Percentiles rank a stretch among this genome's conserved stretches.
These are phyloP conservation scores for Exophiala aquamarina DNA, from an alignment of 2,329 filamentous ascomycete species.

Conservation along the genomic window DNA sequence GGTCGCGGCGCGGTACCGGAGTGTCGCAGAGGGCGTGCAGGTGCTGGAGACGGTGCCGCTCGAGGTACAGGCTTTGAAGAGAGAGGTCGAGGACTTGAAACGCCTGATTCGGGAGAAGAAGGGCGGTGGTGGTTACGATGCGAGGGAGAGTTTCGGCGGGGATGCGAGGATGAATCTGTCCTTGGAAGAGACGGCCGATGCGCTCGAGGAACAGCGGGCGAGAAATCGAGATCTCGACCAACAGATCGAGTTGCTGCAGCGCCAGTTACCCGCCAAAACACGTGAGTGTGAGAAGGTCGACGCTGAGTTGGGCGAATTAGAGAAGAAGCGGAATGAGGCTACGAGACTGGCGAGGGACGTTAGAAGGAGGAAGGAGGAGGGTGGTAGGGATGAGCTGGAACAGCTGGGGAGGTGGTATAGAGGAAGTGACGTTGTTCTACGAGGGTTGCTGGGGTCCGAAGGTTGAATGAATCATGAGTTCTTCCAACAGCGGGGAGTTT, in stretches of 20 bases:
- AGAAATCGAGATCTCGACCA: constrained; percentile 42
- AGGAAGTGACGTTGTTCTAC: constrained; percentile 41
- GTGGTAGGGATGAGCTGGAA: constrained; percentile 47
- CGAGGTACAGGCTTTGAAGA: constrained; percentile 43
- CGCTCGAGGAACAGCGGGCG: constrained; percentile 41
- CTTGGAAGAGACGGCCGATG: constrained; percentile 38
- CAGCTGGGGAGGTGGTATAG: constrained; percentile 48
- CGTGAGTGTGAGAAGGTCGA: constrained; percentile 47
- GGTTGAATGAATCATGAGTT: not conserved
- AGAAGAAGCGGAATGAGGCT: constrained; percentile 45
- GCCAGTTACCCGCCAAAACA: constrained; percentile 42
- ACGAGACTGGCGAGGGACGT: constrained; percentile 49
- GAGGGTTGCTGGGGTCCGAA: constrained; percentile 38
- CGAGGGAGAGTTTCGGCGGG: constrained; percentile 1
- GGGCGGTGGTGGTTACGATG: constrained; percentile 12
- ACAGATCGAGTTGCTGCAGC: constrained; percentile 45
- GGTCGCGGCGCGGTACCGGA: constrained; percentile 56
- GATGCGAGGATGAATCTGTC: constrained; percentile 23
- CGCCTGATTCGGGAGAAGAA: constrained; percentile 44
- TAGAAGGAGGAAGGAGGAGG: constrained; percentile 42
- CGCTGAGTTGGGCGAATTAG: constrained; percentile 42
- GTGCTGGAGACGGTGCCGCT: constrained; percentile 41
- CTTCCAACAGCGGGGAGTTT: too few relatives aligned
- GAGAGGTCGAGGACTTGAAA: constrained; percentile 41
- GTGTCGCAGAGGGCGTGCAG: constrained; percentile 46